Evolutionary conservation across 176 grass and related monocot genomes (phyloP).

Genomic region (Puccinellia tenuiflora): DNA sequence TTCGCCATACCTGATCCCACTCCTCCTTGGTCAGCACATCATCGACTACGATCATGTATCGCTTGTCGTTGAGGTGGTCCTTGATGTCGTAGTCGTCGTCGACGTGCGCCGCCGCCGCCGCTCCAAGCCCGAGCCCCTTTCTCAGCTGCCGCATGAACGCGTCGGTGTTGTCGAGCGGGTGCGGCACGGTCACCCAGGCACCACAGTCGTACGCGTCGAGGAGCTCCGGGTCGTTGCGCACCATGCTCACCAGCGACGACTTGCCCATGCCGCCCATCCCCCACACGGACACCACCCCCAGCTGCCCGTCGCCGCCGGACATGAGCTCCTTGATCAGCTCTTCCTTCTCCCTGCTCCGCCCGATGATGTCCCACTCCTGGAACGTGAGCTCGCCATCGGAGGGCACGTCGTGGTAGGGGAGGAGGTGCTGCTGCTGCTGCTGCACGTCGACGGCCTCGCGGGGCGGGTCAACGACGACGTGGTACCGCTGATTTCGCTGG

Average conservation of each 20-base stretch:
- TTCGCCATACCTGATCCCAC: background rate
- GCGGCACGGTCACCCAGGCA: conserved; percentile 34
- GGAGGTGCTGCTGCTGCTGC: too few species aligned
- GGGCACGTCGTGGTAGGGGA: too few species aligned
- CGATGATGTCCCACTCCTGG: background rate
- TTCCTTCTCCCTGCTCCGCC: background rate
- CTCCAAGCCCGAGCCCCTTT: background rate
- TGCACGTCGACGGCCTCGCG: too few species aligned
- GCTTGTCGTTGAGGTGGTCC: background rate
- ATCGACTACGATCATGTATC: background rate
- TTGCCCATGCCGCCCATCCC: conserved; percentile 35
- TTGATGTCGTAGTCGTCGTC: background rate
- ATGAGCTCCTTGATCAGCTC: background rate
- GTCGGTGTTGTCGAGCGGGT: conserved; percentile 3
- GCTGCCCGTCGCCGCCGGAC: background rate
- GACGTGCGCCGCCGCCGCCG: background rate
- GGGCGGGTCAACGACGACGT: background rate
- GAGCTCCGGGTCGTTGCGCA: conserved; percentile 13
- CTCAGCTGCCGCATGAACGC: background rate
- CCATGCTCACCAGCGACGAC: conserved; percentile 24
- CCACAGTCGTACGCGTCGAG: conserved; percentile 11
- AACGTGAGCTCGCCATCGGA: background rate
- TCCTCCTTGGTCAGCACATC: background rate
- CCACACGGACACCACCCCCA: conserved; percentile 17
- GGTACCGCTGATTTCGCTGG: background rate